Base-by-base conservation (phyloP, 2,329 filamentous ascomycete genomes). In the Neofusicoccum cordaticola region DNA sequence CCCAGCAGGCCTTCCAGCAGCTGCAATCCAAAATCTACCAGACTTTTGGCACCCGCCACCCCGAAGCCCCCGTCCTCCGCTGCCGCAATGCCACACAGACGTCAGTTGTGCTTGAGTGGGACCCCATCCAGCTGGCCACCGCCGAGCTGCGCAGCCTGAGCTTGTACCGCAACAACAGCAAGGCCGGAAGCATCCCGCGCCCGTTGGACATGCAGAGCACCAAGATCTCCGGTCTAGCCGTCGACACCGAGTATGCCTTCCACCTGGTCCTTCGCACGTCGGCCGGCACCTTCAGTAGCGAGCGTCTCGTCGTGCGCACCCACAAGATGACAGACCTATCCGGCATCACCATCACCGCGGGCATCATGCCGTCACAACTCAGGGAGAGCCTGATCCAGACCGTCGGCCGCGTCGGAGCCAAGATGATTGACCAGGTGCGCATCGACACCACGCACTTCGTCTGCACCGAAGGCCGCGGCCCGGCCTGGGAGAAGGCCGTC, bases 391-490 rank as follows among this genome's bases (percentile, higher is more conserved):
- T 99, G 19, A 83, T 85, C 52, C 84, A 84, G 51, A 92, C 93
- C 1, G 86, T 97, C 41, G 89, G 95, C 73, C 86, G 92, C 69
- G 96, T 99, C 71, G 95, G 95, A 56, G 95, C 92, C 67, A 97
- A 95, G 82, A 83, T 98, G 68, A 90, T 92, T 65, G 94, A 97
- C 71, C 86, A 86, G 12, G 93, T 98, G 60, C 87, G 94, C 72
- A 98, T 99, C 74, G 95, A 99, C 76, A 99, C 95, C 0, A 99
- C 95, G 15, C 95, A 99, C 79, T 99, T 99, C 76, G 92, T 99
- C 66, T 98, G 94, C 68, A 96, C 92, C 9, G 95, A 99, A 77
- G 93, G 93, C 35, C 84, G 93, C 64, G 95, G 95, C 37, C 85
- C 91, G 58, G 85, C 90, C 12, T 99, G 95, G 95, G 95, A 99